Evolutionary conservation across 352 stramenopile genomes (phyloP).

Genomic region (Aphanomyces euteiches): DNA sequence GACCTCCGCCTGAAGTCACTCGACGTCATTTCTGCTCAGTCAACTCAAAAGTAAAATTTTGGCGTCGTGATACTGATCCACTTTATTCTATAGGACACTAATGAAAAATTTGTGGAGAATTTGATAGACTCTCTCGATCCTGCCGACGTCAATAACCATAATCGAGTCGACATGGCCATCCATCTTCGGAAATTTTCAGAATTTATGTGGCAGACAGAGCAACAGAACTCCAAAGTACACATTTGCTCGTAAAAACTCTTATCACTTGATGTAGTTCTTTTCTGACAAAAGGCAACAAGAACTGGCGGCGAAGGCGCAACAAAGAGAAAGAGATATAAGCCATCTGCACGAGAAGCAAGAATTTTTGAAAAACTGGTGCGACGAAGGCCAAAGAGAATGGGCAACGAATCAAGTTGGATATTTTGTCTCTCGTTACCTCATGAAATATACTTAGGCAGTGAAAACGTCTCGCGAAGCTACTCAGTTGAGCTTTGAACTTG

Average conservation of each 20-base stretch:
- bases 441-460: background rate
- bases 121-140: constrained; percentile 45
- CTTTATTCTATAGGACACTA: constrained; percentile 37
- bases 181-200: constrained; percentile 61
- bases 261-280: constrained; percentile 9
- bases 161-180: constrained; percentile 66
- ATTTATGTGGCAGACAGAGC: constrained; percentile 52
- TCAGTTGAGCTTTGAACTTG: constrained; percentile 58
- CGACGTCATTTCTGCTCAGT: constrained; percentile 28
- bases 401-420: constrained; percentile 12
- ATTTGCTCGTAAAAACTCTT: background rate
- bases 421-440: too few species aligned
- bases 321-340: constrained; percentile 34
- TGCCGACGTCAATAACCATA: constrained; percentile 47
- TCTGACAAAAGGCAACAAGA: constrained; percentile 41
- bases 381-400: background rate
- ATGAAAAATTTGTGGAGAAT: constrained; percentile 52
- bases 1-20: constrained; percentile 9
- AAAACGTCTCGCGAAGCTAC: constrained; percentile 44
- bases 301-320: constrained; percentile 31
- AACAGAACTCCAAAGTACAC: constrained; percentile 43
- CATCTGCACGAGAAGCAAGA: constrained; percentile 58
- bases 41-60: constrained; percentile 23
- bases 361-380: constrained; percentile 53
- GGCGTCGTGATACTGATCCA: background rate